These are phyloP conservation scores for Zopfochytrium polystomum DNA, from an alignment of 371 early-diverging fungal species.

Conservation along the genomic window DNA sequence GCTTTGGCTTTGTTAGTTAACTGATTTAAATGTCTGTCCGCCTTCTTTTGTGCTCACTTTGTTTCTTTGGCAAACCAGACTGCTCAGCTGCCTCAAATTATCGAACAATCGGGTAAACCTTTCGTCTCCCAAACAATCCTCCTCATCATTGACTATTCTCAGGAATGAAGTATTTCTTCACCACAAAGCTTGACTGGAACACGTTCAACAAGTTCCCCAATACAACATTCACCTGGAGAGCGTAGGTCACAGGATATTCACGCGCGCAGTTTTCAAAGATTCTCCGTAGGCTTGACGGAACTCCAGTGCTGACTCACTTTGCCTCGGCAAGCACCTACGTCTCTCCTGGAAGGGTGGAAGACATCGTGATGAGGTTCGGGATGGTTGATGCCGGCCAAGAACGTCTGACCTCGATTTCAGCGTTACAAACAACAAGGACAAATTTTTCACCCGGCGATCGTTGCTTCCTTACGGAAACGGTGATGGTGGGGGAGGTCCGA, in stretches of 20 bases:
- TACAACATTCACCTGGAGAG: conserved; percentile 76
- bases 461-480: conserved; percentile 90
- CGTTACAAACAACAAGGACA: conserved; percentile 76
- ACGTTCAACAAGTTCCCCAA: conserved; percentile 97
- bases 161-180: conserved; percentile 86
- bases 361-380: conserved; percentile 46
- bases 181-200: conserved; percentile 97
- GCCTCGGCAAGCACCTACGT: conserved; percentile 79
- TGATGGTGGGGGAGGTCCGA: conserved; percentile 94
- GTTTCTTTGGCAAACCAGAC: no score
- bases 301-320: conserved; percentile 70
- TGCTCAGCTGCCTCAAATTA: conserved; percentile 85
- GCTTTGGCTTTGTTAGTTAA: conserved; percentile 38
- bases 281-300: conserved; percentile 62
- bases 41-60: not conserved
- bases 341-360: conserved; percentile 56
- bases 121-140: not conserved
- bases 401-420: not conserved
- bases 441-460: conserved; percentile 72
- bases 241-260: conserved; percentile 1
- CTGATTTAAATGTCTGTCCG: not conserved
- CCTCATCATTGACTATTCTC: not conserved
- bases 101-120: conserved; percentile 62
- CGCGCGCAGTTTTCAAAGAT: not conserved
- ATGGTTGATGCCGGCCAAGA: not conserved